phyloP scores from a whole-genome alignment of 2,329 filamentous ascomycete genomes.

The Talaromyces sp. region DNA sequence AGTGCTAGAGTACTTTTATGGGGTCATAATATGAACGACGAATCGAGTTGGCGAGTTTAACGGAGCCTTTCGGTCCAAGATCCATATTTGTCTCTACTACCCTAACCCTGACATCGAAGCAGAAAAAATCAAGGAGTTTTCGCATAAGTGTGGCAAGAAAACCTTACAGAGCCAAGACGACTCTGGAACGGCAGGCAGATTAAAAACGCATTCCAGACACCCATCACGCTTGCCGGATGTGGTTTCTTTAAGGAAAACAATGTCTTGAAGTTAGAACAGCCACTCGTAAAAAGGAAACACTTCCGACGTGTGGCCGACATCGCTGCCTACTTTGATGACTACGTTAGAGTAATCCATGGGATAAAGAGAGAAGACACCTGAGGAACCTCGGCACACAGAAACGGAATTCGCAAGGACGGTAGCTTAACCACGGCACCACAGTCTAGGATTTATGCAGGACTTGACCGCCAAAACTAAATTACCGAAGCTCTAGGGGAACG shows the following conservation, averaged over 20 bases:
- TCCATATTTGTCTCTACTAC: slow-evolving; percentile 41
- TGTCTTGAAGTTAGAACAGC: background rate
- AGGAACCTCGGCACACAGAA: no score
- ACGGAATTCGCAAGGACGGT: no score
- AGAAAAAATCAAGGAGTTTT: slow-evolving; percentile 11
- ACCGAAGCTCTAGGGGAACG: no score
- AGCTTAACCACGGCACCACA: no score
- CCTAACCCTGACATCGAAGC: slow-evolving; percentile 18
- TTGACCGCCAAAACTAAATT: no score
- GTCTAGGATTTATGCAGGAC: no score
- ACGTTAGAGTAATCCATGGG: background rate
- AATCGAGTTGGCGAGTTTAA: slow-evolving; percentile 49
- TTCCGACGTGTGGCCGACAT: background rate
- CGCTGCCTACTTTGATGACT: background rate
- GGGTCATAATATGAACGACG: slow-evolving; percentile 49
- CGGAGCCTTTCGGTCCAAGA: slow-evolving; percentile 48
- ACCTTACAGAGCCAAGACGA: background rate
- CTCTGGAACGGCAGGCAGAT: slow-evolving; percentile 36
- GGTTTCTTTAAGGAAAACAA: background rate
- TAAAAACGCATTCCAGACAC: slow-evolving; percentile 32
- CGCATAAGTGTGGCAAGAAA: slow-evolving; percentile 9
- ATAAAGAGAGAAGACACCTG: no score
- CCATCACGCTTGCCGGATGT: slow-evolving; percentile 23
- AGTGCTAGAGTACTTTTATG: slow-evolving; percentile 46
- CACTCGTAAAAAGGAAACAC: background rate